Base-by-base conservation (phyloP, 495 filamentous ascomycete species). In the Penicillium subrubescens region DNA sequence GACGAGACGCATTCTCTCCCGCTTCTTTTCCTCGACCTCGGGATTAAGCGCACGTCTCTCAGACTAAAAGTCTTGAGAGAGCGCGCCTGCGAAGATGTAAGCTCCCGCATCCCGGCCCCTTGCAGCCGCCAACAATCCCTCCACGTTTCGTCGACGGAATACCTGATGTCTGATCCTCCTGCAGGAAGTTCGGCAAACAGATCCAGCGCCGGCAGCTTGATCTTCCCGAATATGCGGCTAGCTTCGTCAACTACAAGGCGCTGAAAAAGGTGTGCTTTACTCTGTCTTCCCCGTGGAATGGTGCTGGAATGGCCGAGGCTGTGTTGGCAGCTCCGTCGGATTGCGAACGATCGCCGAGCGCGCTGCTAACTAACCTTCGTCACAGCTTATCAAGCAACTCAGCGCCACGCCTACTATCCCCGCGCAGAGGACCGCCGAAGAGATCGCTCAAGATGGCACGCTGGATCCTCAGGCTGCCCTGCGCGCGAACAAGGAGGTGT, bases 161-260 rank as follows among this genome's bases (percentile, higher is more conserved):
- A 29, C 8, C 23, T 52, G 25, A 17, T 29, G 14, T 14, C 61
- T 62, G 52, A 61, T 44, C 37, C 31, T 23, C 37, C 34, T 60
- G 68, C 63, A 99, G 95, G 95, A 98, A 99, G 87, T 99, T 98
- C 82, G 95, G 95, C 76, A 99, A 99, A 84, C 90, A 97, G 71
- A 95, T 98, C 67, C 96, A 97, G 82, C 97, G 95, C 84, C 89
- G 93, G 76, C 94, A 98, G 83, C 92, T 99, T 70, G 95, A 99
- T 78, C 92, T 99, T 37, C 95, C 95, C 39, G 95, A 99, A 84
- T 99, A 99, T 90, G 95, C 94, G 53, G 92, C 94, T 56, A 97
- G 92, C 79, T 98, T 99, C 75, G 94, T 98, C 57, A 97, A 99
- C 79, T 99, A 99, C 82, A 99, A 99, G 81, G 94, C 92, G 60